Conservation (phyloP, 345 rosid genomes). For the Syzygium aromaticum region DNA sequence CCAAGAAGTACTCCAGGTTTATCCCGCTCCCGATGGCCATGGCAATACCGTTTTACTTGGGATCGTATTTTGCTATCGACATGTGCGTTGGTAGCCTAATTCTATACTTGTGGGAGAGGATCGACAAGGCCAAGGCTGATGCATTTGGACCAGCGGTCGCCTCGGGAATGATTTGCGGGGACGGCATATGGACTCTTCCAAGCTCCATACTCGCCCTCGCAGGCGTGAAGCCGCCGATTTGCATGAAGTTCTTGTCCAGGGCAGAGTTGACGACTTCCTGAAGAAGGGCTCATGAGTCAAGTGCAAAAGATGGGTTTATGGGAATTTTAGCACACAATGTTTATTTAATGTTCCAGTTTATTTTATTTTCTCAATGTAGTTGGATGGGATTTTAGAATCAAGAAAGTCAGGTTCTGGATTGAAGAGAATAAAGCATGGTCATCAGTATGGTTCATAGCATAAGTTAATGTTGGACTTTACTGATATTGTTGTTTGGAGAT, state of each 20-base stretch:
- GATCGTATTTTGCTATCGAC: conserved; percentile 37
- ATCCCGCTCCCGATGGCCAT: conserved; percentile 84
- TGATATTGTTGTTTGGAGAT: background rate
- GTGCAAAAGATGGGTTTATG: background rate
- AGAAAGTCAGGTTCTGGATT: background rate
- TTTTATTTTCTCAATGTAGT: background rate
- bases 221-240: conserved; percentile 1
- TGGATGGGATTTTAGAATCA: background rate
- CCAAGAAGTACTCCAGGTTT: conserved; percentile 29
- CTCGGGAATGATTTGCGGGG: conserved; percentile 4
- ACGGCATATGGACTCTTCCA: conserved; percentile 6
- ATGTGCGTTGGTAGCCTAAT: background rate
- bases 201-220: conserved; percentile 6
- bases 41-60: conserved; percentile 85
- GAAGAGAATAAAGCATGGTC: background rate
- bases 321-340: background rate
- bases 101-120: background rate
- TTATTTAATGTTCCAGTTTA: background rate
- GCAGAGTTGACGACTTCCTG: background rate
- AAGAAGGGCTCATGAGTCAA: background rate
- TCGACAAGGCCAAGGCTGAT: background rate
- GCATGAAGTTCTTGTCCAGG: conserved; percentile 10
- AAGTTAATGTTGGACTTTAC: background rate
- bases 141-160: conserved; percentile 2
- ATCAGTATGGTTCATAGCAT: background rate